phyloP scores from a whole-genome alignment of 495 filamentous ascomycete genomes.

The Penicillium argentinense region DNA sequence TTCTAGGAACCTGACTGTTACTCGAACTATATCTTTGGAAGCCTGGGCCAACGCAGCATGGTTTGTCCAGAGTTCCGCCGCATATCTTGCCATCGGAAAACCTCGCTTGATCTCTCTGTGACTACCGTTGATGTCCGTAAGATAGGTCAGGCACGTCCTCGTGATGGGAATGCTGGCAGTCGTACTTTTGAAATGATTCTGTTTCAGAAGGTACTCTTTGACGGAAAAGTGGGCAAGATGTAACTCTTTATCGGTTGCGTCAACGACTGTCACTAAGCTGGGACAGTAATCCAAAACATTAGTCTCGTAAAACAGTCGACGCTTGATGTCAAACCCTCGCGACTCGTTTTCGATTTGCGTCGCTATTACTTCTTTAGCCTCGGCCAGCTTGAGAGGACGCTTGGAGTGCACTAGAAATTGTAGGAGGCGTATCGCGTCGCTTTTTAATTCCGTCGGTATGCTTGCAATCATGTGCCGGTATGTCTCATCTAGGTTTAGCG shows the following conservation, averaged over 20 bases:
- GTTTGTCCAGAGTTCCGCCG: constrained; percentile 10
- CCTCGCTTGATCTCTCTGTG: constrained; percentile 2
- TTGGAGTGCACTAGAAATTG: constrained; percentile 17
- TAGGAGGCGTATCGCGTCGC: too few species aligned
- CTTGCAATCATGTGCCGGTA: constrained; percentile 34
- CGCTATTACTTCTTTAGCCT: constrained; percentile 24
- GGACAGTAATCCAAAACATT: constrained; percentile 19
- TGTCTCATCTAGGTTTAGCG: constrained; percentile 34
- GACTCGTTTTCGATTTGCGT: constrained; percentile 11
- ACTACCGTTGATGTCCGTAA: constrained; percentile 21
- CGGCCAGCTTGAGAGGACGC: constrained; percentile 16
- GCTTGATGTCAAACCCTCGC: constrained; percentile 13
- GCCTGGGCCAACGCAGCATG: constrained; percentile 18
- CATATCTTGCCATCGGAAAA: constrained; percentile 23
- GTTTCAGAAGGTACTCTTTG: constrained; percentile 25
- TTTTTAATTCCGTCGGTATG: constrained; percentile 21
- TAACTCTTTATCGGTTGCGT: constrained; percentile 9
- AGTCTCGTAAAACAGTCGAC: constrained; percentile 18
- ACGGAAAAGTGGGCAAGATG: constrained; percentile 31
- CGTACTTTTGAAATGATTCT: constrained; percentile 6
- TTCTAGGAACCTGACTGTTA: too few species aligned
- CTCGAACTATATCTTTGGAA: constrained; percentile 6
- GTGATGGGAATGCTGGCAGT: constrained; percentile 22
- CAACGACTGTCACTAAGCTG: constrained; percentile 12
- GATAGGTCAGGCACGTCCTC: constrained; percentile 26